A percentile compares a stretch with the other conserved stretches of the same genome.
Evolutionary conservation across 73 alveolate genomes (phyloP).

Genomic region (Blepharisma japonicum): DNA sequence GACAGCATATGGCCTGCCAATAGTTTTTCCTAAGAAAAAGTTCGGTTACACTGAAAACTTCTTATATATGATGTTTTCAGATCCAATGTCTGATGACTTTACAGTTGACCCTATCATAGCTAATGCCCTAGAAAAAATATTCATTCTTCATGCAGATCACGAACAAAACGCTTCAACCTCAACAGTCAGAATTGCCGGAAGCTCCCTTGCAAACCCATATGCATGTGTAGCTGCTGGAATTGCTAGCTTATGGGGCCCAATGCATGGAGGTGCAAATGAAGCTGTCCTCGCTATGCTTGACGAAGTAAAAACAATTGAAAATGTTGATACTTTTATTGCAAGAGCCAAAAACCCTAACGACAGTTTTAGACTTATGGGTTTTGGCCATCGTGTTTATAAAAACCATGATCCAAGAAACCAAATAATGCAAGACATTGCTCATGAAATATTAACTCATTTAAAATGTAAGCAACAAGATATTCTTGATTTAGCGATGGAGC

Average conservation of each 20-base stretch:
- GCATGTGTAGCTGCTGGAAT: slow-evolving; percentile 88
- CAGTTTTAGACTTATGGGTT: slow-evolving; percentile 80
- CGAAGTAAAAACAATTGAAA: slow-evolving; percentile 62
- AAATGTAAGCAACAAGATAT: background rate
- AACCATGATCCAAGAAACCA: slow-evolving; percentile 53
- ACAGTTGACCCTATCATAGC: slow-evolving; percentile 30
- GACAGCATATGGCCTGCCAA: slow-evolving; percentile 78
- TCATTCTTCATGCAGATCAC: slow-evolving; percentile 36
- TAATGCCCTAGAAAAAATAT: background rate
- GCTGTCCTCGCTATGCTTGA: slow-evolving; percentile 79
- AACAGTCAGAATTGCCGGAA: slow-evolving; percentile 82
- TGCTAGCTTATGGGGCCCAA: slow-evolving; percentile 90
- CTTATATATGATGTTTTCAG: slow-evolving; percentile 77
- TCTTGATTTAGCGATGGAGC: background rate
- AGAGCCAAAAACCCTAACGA: slow-evolving; percentile 68
- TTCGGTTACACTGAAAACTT: slow-evolving; percentile 69
- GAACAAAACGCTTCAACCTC: slow-evolving; percentile 87
- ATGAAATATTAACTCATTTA: background rate
- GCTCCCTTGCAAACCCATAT: slow-evolving; percentile 74
- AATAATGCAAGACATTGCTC: slow-evolving; percentile 27
- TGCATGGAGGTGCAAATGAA: slow-evolving; percentile 92
- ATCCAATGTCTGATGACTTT: slow-evolving; percentile 74
- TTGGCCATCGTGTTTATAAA: slow-evolving; percentile 88
- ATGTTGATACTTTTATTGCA: slow-evolving; percentile 42
- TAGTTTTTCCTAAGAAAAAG: slow-evolving; percentile 70